phyloP scores from a whole-genome alignment of 192 early-diverging fungal species.

The Umbelopsis isabellina region DNA sequence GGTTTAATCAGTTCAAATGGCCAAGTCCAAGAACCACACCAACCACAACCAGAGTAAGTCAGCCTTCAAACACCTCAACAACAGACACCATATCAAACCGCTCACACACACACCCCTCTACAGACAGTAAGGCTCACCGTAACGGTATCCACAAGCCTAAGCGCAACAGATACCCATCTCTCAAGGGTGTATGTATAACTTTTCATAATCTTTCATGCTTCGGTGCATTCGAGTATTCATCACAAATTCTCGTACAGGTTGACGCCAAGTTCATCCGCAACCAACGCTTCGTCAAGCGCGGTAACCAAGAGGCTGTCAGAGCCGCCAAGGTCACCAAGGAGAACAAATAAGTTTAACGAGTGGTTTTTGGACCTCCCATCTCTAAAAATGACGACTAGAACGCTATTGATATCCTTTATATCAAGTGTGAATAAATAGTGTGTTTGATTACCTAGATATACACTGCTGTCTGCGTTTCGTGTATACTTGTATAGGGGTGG shows the following conservation, averaged over 20 bases:
- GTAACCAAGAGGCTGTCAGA: slow-evolving; percentile 48
- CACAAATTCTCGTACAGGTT: slow-evolving; percentile 22
- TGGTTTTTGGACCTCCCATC: slow-evolving; percentile 6
- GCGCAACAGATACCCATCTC: slow-evolving; percentile 85
- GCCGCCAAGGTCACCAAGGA: slow-evolving; percentile 27
- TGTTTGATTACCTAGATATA: neutral
- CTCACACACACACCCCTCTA: neutral
- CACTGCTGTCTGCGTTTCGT: neutral
- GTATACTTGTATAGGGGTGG: neutral
- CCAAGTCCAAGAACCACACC: slow-evolving; percentile 97
- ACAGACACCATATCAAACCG: neutral
- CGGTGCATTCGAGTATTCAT: neutral
- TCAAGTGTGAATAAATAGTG: slow-evolving; percentile 18
- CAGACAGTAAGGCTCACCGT: slow-evolving; percentile 97
- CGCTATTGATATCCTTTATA: slow-evolving; percentile 3
- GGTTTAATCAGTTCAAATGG: slow-evolving; percentile 47
- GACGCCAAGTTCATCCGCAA: slow-evolving; percentile 95
- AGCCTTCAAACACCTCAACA: neutral
- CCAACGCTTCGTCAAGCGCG: slow-evolving; percentile 93
- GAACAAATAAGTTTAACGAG: neutral
- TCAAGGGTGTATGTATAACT: slow-evolving; percentile 80
- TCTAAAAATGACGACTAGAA: slow-evolving; percentile 12
- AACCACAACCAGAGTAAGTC: slow-evolving; percentile 97
- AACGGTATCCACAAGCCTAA: slow-evolving; percentile 99
- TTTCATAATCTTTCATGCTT: neutral